Conservation (phyloP, 495 filamentous ascomycete genomes). For the Elaphomyces granulatus region DNA sequence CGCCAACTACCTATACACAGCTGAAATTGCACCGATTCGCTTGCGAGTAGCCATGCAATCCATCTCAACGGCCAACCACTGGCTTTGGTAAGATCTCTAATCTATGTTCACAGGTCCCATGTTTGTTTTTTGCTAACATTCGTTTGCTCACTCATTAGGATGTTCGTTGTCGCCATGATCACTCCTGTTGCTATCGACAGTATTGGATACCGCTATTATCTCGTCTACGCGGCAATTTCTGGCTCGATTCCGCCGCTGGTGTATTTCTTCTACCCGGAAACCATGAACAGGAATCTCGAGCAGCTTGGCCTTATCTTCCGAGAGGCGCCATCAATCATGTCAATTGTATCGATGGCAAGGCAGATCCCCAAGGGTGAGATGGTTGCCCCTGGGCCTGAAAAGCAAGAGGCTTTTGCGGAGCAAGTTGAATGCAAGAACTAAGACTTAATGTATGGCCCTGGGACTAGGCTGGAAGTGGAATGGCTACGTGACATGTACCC, state of each 20-base stretch:
- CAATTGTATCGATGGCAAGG: conserved; percentile 1
- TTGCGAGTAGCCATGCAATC: conserved; percentile 31
- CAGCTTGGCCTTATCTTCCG: conserved; percentile 49
- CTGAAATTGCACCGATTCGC: conserved; percentile 34
- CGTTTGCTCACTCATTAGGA: too few species aligned
- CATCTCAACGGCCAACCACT: conserved; percentile 22
- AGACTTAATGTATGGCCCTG: too few species aligned
- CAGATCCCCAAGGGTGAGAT: conserved; percentile 16
- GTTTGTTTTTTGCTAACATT: too few species aligned
- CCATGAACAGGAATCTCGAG: conserved; percentile 42
- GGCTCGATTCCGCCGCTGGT: conserved; percentile 26
- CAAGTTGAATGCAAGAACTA: neutral
- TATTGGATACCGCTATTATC: conserved; percentile 15
- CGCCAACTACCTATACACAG: conserved; percentile 37
- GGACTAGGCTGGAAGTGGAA: too few species aligned
- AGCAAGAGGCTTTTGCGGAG: neutral
- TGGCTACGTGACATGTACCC: too few species aligned
- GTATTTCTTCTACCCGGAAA: conserved; percentile 55
- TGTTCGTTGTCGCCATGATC: conserved; percentile 42
- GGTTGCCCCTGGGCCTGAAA: neutral
- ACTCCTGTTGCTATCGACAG: conserved; percentile 26
- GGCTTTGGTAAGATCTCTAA: conserved; percentile 13
- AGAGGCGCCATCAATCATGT: conserved; percentile 15
- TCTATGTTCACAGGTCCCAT: neutral
- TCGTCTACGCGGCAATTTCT: conserved; percentile 26